Conservation (phyloP, 768 basidiomycete species). For the Candolleomyces aberdarensis region DNA sequence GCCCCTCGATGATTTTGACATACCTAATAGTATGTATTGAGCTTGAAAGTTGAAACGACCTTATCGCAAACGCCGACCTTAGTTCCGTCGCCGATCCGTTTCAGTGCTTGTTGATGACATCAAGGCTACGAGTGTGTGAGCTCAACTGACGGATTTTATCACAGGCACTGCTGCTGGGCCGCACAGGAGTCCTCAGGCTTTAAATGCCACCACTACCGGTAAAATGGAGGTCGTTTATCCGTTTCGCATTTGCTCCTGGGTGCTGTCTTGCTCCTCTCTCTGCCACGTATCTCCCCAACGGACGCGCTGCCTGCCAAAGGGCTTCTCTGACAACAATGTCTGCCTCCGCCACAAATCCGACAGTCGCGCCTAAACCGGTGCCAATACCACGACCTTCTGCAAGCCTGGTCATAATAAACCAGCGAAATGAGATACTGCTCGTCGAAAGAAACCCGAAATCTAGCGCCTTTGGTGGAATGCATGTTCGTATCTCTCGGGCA, state of each 20-base stretch:
- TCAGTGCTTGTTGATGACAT: too few relatives aligned
- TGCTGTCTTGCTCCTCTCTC: not conserved
- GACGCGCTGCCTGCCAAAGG: not conserved
- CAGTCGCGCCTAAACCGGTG: not conserved
- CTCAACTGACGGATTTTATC: not conserved
- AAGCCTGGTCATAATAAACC: conserved; percentile 63
- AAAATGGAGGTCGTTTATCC: not conserved
- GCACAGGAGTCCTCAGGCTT: not conserved
- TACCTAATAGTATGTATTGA: too few relatives aligned
- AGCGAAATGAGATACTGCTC: conserved; percentile 63
- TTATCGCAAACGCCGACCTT: too few relatives aligned
- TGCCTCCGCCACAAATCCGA: not conserved
- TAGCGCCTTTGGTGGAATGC: conserved; percentile 60
- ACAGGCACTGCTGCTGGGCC: not conserved
- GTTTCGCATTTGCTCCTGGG: not conserved
- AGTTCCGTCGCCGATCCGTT: too few relatives aligned
- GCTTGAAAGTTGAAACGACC: too few relatives aligned
- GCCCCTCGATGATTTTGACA: too few relatives aligned
- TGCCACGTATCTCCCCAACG: not conserved
- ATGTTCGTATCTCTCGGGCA: conserved; percentile 40
- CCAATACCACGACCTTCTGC: conserved; percentile 57
- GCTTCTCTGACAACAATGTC: not conserved
- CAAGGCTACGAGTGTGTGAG: not conserved
- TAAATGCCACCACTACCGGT: conserved; percentile 1
- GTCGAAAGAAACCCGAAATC: conserved; percentile 69